These are phyloP conservation scores for Spinacia oleracea DNA, from an alignment of 179 eudicot species.

Conservation along the genomic window DNA sequence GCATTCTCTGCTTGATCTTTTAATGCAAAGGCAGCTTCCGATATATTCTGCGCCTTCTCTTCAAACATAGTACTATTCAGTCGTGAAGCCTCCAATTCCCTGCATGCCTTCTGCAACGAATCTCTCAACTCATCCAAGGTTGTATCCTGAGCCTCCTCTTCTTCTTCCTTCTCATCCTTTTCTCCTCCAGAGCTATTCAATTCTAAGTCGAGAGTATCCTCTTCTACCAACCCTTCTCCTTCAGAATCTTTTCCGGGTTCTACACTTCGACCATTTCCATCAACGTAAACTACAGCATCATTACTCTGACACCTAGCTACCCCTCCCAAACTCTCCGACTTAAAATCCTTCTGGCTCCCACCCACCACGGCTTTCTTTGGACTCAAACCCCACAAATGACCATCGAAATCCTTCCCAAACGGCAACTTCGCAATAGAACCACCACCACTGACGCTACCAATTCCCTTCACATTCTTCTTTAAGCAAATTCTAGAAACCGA, in stretches of 20 bases:
- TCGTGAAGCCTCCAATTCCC: constrained; percentile 80
- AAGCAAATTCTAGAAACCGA: constrained; percentile 30
- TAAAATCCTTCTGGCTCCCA: constrained; percentile 24
- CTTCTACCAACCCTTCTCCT: constrained; percentile 39
- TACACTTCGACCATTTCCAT: constrained; percentile 51
- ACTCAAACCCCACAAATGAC: constrained; percentile 32
- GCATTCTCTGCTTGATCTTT: constrained; percentile 80
- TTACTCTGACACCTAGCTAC: constrained; percentile 59
- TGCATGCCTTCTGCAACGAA: constrained; percentile 55
- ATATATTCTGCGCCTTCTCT: constrained; percentile 84
- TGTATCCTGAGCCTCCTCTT: constrained; percentile 37
- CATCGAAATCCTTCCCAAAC: constrained; percentile 31
- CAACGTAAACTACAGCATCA: constrained; percentile 63
- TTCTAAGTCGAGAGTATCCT: constrained; percentile 31
- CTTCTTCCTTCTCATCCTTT: constrained; percentile 46
- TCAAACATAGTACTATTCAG: constrained; percentile 82
- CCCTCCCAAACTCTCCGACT: constrained; percentile 30
- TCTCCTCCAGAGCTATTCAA: constrained; percentile 40
- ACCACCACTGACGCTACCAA: constrained; percentile 23
- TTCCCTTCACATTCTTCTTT: constrained; percentile 45
- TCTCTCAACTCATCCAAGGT: constrained; percentile 64
- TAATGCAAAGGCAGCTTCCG: constrained; percentile 79
- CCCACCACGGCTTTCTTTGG: constrained; percentile 23
- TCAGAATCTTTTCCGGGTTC: constrained; percentile 39
- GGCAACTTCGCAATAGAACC: constrained; percentile 20